phyloP scores from a whole-genome alignment of 2,329 filamentous ascomycete genomes.

The Sphaerostilbella broomeana region DNA sequence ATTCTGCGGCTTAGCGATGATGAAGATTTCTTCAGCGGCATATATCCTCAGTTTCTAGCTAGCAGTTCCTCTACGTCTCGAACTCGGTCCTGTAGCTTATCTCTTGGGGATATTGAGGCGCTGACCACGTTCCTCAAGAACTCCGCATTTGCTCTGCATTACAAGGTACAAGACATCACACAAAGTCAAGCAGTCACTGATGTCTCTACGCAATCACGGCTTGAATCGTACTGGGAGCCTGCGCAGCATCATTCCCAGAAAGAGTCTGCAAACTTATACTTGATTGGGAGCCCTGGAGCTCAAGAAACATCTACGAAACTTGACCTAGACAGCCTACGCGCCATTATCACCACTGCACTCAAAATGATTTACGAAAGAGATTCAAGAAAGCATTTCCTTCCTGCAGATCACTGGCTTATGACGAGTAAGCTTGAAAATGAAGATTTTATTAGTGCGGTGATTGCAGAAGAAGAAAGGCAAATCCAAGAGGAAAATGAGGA shows the following conservation, averaged over 20 bases:
- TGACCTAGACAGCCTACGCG: constrained; percentile 70
- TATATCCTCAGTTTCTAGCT: constrained; percentile 35
- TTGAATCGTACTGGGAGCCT: constrained; percentile 23
- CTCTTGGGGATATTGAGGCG: constrained; percentile 61
- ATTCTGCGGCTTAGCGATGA: constrained; percentile 90
- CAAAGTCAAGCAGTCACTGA: constrained; percentile 21
- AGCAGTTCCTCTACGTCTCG: constrained; percentile 37
- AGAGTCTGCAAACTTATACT: not conserved
- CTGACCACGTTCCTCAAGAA: constrained; percentile 85
- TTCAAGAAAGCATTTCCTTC: constrained; percentile 78
- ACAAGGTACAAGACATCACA: constrained; percentile 62
- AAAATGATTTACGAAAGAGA: constrained; percentile 90
- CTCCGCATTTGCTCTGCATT: constrained; percentile 81
- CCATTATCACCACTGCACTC: constrained; percentile 71
- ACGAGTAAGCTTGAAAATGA: constrained; percentile 80
- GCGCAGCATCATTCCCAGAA: not conserved
- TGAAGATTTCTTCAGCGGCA: constrained; percentile 78
- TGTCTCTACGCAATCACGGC: constrained; percentile 19
- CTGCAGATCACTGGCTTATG: constrained; percentile 90
- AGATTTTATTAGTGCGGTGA: constrained; percentile 77
- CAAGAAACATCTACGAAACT: constrained; percentile 33
- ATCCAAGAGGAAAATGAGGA: constrained; percentile 42
- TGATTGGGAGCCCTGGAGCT: not conserved
- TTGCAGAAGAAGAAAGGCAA: constrained; percentile 78
- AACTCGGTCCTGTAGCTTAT: constrained; percentile 59